Base-by-base conservation (phyloP, 2,329 filamentous ascomycete species). In the Orbilia oligospora region DNA sequence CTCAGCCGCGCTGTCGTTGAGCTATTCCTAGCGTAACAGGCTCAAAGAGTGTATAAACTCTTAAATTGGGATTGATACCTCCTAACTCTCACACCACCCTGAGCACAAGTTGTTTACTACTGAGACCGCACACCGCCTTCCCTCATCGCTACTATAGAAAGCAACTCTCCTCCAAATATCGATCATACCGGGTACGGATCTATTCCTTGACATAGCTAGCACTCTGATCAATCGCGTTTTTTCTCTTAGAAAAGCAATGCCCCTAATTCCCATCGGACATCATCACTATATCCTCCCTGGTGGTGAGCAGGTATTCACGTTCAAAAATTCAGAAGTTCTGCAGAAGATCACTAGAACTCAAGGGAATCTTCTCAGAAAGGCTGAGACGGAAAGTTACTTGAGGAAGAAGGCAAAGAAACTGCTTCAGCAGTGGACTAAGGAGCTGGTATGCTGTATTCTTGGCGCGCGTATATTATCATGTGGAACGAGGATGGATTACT, bases 361-460 rank as follows among this genome's bases (percentile, higher is more conserved):
- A 36, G 51, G 44, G 22, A n/a, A 9, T 33, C 41, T 14, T 27
- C 12, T 48, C n/a, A 38, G 71, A 10, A 58, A 68, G 6, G 9
- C n/a, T 2, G 71, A 76, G 24, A n/a, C 22, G 4, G 36, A 66
- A 12, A 41, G 55, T 6, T 64, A 64, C 22, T 48, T 33, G n/a
- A 20, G 20, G 33, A 38, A 48, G 20, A 36, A 20, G 14, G 27
- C 9, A n/a, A 44, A 61, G 6, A 1, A 24, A 30, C n/a, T 36
- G 18, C 12, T 44, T 33, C 22, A 9, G 0, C 44, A 36, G 48
- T 49, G 69, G 56, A 9, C 24, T 3, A 41, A 9, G 18, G 24
- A 55, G 30, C 24, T 41, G 27, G 63, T 71, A 49, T 48, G 61
- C 53, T 44, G 36, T 18, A 56, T 44, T 68, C n/a, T 41, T 46